Evolutionary conservation across 2,329 filamentous ascomycete species (phyloP), one percentile per base, ranked within the genome.

Genomic region (Colletotrichum zoysiae): DNA sequence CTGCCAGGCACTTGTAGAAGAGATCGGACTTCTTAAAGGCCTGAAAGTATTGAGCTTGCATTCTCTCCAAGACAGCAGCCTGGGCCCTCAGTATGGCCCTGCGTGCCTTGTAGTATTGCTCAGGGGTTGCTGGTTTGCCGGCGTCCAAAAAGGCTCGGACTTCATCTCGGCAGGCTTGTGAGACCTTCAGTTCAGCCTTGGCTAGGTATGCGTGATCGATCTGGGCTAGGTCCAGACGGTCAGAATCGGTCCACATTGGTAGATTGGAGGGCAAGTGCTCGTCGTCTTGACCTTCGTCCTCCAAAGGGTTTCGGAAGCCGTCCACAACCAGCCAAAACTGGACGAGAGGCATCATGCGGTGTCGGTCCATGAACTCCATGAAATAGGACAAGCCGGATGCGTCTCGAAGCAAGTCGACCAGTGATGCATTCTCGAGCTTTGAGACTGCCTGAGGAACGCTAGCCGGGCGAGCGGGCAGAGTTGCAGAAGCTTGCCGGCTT

Each of bases 251-350:
- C 93, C 95, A 98, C 63, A 90, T 88, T 3, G 88, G 85, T 23
- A 92, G 81, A 38, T 86, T 87, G 1, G 90, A 84, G 2, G 92
- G 88, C 1, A 89, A 80, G 61, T 91, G 85, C 44, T 89, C 86
- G 38, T 90, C 91, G 71, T 96, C 93, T 26, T 91, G 91, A 46
- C 92, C 91, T 77, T 89, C 88, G 74, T 95, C 93, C 81, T 99
- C 96, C 3, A 99, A 84, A 0, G 96, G 97, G 76, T 97, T 97
- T 53, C 97, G 92, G 76, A 98, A 94, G 0, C 96, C 95, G 82
- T 99, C 96, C 7, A 98, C 96, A 3, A 98, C 96, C 51, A 99
- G 91, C 95, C 95, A 99, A 81, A 98, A 99, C 78, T 99, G 96
- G 7, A 99, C 95, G 58, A 98, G 84, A 18, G 93, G 89, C 92